A percentile compares a stretch with the other conserved stretches of the same genome.
Evolutionary conservation across 352 stramenopile species (phyloP).

Genomic region (Globisporangium nodosum): DNA sequence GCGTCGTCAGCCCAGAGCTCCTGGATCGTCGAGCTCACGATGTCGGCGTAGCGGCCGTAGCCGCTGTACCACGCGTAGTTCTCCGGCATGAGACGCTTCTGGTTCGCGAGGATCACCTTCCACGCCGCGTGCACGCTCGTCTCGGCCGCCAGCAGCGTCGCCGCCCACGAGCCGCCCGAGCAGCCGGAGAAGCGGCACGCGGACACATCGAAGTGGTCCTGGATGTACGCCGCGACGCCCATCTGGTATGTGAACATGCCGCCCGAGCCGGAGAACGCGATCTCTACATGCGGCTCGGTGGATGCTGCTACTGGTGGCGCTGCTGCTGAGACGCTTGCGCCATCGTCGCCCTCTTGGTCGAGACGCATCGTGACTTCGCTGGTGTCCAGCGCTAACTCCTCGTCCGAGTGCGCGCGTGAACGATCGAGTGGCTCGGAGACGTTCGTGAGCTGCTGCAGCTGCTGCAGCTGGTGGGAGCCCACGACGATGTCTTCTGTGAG

Average conservation of each 20-base stretch:
- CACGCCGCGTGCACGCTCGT: constrained; percentile 27
- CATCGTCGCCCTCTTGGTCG: background rate
- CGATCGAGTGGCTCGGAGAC: background rate
- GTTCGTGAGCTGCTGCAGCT: background rate
- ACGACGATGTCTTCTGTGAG: background rate
- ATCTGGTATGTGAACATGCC: constrained; percentile 74
- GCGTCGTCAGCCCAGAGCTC: constrained; percentile 50
- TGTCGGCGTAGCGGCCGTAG: constrained; percentile 52
- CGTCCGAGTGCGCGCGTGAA: background rate
- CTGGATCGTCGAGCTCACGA: constrained; percentile 44
- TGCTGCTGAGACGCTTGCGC: background rate
- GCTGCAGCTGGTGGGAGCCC: background rate
- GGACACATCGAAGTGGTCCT: constrained; percentile 52
- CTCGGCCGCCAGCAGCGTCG: constrained; percentile 39
- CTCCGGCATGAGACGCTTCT: constrained; percentile 28
- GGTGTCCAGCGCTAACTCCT: background rate
- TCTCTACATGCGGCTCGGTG: constrained; percentile 47
- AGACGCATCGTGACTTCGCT: constrained; percentile 2
- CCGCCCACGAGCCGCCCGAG: constrained; percentile 35
- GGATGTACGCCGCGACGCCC: constrained; percentile 59
- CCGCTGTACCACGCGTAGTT: constrained; percentile 56
- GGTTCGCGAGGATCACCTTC: constrained; percentile 45
- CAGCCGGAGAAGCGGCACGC: constrained; percentile 35
- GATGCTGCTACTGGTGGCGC: background rate
- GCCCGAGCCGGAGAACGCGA: constrained; percentile 61